Evolutionary conservation across 2,329 filamentous ascomycete species (phyloP).

Genomic region (Fusarium sp.): DNA sequence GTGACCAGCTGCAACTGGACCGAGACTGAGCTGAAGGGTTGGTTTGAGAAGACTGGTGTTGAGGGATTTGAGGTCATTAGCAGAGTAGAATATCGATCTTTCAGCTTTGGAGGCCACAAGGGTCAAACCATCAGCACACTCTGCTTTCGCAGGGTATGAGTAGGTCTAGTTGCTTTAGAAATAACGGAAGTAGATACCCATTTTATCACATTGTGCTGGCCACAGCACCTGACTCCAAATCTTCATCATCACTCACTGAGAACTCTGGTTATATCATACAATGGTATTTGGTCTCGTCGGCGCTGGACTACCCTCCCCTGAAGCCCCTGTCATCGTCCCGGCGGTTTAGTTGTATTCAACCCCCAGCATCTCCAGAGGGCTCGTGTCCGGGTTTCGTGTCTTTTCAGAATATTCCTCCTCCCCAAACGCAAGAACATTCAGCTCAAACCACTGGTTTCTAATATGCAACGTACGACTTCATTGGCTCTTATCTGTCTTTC

Average conservation of each 20-base stretch:
- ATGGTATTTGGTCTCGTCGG: slow-evolving; percentile 36
- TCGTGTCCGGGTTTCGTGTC: slow-evolving; percentile 13
- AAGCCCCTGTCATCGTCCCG: slow-evolving; percentile 10
- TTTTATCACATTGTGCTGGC: slow-evolving; percentile 10
- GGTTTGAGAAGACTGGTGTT: slow-evolving; percentile 70
- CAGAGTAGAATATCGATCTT: slow-evolving; percentile 83
- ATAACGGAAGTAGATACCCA: slow-evolving; percentile 30
- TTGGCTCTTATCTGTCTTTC: slow-evolving; percentile 28
- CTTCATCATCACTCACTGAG: slow-evolving; percentile 41
- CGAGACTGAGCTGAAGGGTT: slow-evolving; percentile 81
- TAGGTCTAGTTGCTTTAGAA: not conserved
- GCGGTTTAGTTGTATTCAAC: not conserved
- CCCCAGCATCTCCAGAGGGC: slow-evolving; percentile 7
- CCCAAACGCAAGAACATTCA: slow-evolving; percentile 12
- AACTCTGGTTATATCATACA: slow-evolving; percentile 44
- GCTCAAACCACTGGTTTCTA: slow-evolving; percentile 33
- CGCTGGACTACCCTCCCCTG: slow-evolving; percentile 22
- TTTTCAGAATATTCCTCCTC: slow-evolving; percentile 22
- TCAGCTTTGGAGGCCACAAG: slow-evolving; percentile 88
- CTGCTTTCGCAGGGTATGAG: slow-evolving; percentile 72
- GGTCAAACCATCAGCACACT: slow-evolving; percentile 91
- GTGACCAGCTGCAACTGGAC: slow-evolving; percentile 99
- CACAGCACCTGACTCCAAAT: slow-evolving; percentile 30
- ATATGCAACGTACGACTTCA: slow-evolving; percentile 40
- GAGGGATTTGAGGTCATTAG: slow-evolving; percentile 69